Base-by-base conservation (phyloP, 768 basidiomycete species). In the Sarcodon sp. region DNA sequence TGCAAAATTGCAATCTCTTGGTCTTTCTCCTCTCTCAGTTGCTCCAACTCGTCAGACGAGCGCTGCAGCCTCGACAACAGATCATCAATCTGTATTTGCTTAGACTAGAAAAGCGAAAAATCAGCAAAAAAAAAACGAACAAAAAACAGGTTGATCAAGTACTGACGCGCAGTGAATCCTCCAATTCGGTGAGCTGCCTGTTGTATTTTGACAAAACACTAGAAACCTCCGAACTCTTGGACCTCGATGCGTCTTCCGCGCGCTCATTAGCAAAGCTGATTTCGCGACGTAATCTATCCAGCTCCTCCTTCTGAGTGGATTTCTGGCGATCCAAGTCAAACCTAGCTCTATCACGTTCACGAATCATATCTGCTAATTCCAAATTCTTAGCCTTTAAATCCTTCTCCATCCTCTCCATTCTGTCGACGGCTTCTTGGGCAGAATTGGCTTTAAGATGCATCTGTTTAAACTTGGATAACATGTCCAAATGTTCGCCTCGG, bases 351-450 rank as follows among this genome's bases (percentile, higher is more conserved):
- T 99, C 96, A 33, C 96, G 80, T 64, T 99, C 96, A 43, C 94
- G 78, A 55, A 99, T 85, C 96, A 99, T 99, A 61, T 98, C 96
- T 18, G 96, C 96, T 15, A 99, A 70, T 63, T 98, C 96, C 48
- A 99, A 66, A 60, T 97, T 99, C 76, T 99, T 99, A n/a, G 88
- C 75, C 68, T 98, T 99, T 56, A 98, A 70, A 61, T 99, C 96
- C 33, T 92, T 74, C 62, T 99, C 96, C 92, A 98, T 98, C 50
- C 93, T 74, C 64, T 98, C 96, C 92, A 99, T 97, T 55, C 83
- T 83, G 63, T 99, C 94, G 41, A 98, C 85, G 31, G 93, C 88
- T 65, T 98, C 96, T 63, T 98, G 94, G 0, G 96, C 93, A 34
- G 93, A 96, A 60, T 93, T 96, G 13, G 96, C 96, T 63, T 96